Evolutionary conservation across 2,329 filamentous ascomycete species (phyloP).

Genomic region (Zymoseptoria passerinii): DNA sequence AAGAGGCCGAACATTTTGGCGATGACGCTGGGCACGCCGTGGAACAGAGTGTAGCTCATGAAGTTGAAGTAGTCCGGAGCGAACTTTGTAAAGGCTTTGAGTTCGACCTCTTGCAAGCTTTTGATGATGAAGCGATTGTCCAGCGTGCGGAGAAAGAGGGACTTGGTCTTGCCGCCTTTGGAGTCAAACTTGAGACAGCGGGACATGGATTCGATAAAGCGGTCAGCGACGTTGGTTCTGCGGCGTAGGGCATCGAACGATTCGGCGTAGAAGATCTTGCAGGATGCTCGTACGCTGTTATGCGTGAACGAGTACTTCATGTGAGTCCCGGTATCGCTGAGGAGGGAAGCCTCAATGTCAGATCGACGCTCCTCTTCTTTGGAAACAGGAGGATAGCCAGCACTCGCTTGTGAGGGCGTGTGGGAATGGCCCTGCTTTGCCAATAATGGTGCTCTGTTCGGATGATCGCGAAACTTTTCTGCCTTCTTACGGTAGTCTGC

Average conservation of each 20-base stretch:
- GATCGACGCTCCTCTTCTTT: conserved; percentile 53
- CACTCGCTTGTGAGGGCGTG: conserved; percentile 16
- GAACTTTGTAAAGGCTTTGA: conserved; percentile 87
- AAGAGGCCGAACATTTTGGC: conserved; percentile 99
- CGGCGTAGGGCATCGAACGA: conserved; percentile 91
- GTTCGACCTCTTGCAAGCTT: conserved; percentile 82
- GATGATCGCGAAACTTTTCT: conserved; percentile 49
- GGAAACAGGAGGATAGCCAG: conserved; percentile 19
- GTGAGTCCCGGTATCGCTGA: conserved; percentile 80
- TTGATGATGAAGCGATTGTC: conserved; percentile 93
- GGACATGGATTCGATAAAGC: conserved; percentile 90
- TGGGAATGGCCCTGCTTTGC: conserved; percentile 22
- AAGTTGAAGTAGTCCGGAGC: conserved; percentile 96
- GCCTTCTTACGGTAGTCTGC: conserved; percentile 80
- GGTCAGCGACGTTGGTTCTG: conserved; percentile 87
- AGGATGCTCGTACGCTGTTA: conserved; percentile 87
- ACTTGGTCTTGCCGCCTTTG: conserved; percentile 95
- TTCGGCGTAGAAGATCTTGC: conserved; percentile 97
- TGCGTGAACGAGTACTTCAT: conserved; percentile 94
- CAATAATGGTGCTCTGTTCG: conserved; percentile 16
- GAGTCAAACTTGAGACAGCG: conserved; percentile 97
- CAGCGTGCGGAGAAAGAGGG: conserved; percentile 90
- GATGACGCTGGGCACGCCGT: conserved; percentile 85
- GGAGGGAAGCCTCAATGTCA: conserved; percentile 68
- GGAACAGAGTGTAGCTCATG: conserved; percentile 93